phyloP scores from a whole-genome alignment of 345 rosid species.

The Ailanthus altissimus region DNA sequence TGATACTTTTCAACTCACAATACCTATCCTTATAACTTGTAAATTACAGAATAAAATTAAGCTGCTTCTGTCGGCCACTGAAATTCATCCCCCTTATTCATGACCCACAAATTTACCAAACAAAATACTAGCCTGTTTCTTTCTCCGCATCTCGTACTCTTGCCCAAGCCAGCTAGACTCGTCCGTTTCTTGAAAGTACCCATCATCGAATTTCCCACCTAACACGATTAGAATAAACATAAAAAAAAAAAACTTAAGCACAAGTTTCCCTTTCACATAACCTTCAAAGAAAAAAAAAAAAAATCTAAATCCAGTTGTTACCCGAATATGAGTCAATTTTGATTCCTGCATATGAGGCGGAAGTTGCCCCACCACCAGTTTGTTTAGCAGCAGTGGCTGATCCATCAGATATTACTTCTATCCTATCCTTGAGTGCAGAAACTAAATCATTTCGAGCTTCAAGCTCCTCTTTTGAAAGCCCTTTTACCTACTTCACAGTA shows the following conservation, averaged over 20 bases:
- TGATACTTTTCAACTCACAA: not conserved
- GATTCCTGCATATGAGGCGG: constrained; percentile 46
- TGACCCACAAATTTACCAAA: not conserved
- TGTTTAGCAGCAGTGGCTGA: constrained; percentile 42
- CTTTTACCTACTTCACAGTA: constrained; percentile 40
- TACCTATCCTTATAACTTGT: not conserved
- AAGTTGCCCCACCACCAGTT: constrained; percentile 40
- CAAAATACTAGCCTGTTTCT: constrained; percentile 47
- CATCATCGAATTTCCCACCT: constrained; percentile 51
- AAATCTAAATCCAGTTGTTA: not conserved
- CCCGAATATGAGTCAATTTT: constrained; percentile 53
- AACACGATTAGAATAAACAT: not conserved
- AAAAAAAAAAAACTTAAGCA: not conserved
- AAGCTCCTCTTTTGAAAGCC: constrained; percentile 57
- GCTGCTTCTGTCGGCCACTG: not conserved
- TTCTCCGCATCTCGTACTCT: constrained; percentile 61
- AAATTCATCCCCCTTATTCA: not conserved
- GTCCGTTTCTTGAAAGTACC: constrained; percentile 59
- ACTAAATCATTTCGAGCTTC: constrained; percentile 65
- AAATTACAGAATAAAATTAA: not conserved
- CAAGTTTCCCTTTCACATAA: too few relatives aligned
- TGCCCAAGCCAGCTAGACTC: constrained; percentile 51
- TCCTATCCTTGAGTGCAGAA: constrained; percentile 54
- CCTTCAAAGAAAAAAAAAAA: not conserved
- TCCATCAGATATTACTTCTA: constrained; percentile 68